A percentile compares a stretch with the other conserved stretches of the same genome.
Conservation (phyloP, 441 rosid genomes). For the Populus trichocarpa region DNA sequence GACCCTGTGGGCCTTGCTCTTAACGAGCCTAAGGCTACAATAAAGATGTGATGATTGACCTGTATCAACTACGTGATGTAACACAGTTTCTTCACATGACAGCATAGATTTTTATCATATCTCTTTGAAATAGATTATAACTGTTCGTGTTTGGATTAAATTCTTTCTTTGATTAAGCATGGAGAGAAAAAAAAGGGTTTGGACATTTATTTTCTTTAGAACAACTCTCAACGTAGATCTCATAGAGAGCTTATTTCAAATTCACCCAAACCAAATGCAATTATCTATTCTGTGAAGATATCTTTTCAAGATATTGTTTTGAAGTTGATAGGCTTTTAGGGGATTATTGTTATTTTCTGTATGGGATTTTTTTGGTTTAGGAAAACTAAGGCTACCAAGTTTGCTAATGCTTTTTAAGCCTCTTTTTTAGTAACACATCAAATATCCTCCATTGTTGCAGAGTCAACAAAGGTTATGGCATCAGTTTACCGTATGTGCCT, state of each 20-base stretch:
- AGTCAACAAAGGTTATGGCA: background rate
- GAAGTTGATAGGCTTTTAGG: background rate
- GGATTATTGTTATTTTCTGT: background rate
- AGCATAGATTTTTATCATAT: background rate
- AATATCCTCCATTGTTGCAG: background rate
- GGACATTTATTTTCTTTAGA: background rate
- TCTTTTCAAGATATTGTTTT: too few species aligned
- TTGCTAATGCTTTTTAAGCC: background rate
- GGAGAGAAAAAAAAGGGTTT: background rate
- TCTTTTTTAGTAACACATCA: background rate
- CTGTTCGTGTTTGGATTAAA: background rate
- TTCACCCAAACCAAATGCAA: background rate
- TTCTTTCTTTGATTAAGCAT: background rate
- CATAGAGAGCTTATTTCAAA: background rate
- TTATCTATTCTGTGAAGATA: background rate
- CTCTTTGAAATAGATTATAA: background rate
- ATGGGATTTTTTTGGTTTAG: background rate
- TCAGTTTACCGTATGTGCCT: background rate
- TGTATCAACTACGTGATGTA: background rate
- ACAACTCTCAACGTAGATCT: conserved; percentile 1
- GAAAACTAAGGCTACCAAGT: background rate
- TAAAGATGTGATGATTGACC: background rate
- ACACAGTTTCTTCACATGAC: background rate
- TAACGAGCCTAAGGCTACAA: background rate
- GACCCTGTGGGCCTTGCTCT: background rate